Evolutionary conservation across 2,329 filamentous ascomycete species (phyloP).

Genomic region (Sporothrix variecibatus): DNA sequence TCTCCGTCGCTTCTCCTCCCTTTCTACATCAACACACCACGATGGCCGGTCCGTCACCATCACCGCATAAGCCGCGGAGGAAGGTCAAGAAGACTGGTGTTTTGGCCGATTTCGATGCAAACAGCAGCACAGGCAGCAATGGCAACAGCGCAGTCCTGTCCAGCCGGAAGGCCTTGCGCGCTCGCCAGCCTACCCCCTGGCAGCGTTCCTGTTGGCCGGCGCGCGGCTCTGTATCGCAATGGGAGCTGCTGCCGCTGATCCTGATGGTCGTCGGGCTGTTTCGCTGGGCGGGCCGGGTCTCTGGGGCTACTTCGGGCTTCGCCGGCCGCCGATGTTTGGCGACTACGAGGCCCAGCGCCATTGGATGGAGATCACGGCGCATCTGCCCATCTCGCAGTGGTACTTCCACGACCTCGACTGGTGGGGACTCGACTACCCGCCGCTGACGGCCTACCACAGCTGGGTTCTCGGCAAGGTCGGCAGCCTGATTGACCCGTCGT

Average conservation of each 20-base stretch:
- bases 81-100: slow-evolving; percentile 51
- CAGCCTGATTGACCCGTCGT: slow-evolving; percentile 71
- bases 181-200: slow-evolving; percentile 80
- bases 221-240: slow-evolving; percentile 81
- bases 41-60: slow-evolving; percentile 55
- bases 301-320: slow-evolving; percentile 88
- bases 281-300: slow-evolving; percentile 86
- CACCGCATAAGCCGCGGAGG: slow-evolving; percentile 62
- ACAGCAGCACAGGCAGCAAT: slow-evolving; percentile 19
- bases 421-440: slow-evolving; percentile 98
- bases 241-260: slow-evolving; percentile 84
- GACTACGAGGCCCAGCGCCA: slow-evolving; percentile 98
- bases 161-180: slow-evolving; percentile 50
- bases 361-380: slow-evolving; percentile 96
- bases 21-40: not conserved
- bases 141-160: not conserved
- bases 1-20: not conserved
- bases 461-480: slow-evolving; percentile 92
- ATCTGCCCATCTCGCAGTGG: slow-evolving; percentile 91
- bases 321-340: slow-evolving; percentile 85
- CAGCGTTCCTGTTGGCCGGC: slow-evolving; percentile 95
- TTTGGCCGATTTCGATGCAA: slow-evolving; percentile 16
- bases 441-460: slow-evolving; percentile 96
- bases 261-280: slow-evolving; percentile 91
- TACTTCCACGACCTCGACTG: slow-evolving; percentile 96